Evolutionary conservation across 495 filamentous ascomycete genomes (phyloP).

Genomic region (Neurospora tetraspora): DNA sequence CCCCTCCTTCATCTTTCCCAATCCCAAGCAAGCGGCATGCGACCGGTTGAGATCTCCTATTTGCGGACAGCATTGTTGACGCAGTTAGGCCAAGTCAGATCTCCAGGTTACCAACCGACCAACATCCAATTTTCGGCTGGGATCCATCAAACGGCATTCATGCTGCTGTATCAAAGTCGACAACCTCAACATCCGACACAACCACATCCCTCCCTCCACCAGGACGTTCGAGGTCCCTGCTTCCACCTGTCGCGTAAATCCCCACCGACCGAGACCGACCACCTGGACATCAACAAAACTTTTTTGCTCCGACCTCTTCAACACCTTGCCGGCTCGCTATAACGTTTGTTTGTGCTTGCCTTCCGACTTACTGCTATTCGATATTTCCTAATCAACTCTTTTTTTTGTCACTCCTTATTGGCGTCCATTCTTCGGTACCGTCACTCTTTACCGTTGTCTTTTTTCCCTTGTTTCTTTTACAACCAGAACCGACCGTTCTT

Average conservation of each 20-base stretch:
- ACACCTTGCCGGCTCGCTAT: not conserved
- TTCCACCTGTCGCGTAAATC: not conserved
- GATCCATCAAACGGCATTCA: not conserved
- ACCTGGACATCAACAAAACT: not conserved
- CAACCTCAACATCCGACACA: not conserved
- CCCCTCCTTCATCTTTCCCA: slow-evolving; percentile 7
- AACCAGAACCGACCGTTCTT: not conserved
- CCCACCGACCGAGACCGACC: not conserved
- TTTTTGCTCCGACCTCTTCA: not conserved
- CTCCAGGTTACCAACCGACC: not conserved
- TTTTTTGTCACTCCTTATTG: not conserved
- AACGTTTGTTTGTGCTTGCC: not conserved
- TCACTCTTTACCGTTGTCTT: not conserved
- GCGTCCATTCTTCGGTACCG: not conserved
- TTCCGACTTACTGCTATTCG: not conserved
- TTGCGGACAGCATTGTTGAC: not conserved
- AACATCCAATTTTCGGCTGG: not conserved
- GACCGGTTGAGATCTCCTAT: not conserved
- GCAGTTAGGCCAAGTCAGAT: not conserved
- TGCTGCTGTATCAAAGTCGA: not conserved
- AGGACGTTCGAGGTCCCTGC: not conserved
- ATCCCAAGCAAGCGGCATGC: slow-evolving; percentile 2
- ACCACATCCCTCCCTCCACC: not conserved
- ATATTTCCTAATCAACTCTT: not conserved
- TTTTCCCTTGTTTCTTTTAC: not conserved